Evolutionary conservation across 129 eudicot species (phyloP), one percentile per base, ranked within the genome.

Genomic region (Deinandra increscens): DNA sequence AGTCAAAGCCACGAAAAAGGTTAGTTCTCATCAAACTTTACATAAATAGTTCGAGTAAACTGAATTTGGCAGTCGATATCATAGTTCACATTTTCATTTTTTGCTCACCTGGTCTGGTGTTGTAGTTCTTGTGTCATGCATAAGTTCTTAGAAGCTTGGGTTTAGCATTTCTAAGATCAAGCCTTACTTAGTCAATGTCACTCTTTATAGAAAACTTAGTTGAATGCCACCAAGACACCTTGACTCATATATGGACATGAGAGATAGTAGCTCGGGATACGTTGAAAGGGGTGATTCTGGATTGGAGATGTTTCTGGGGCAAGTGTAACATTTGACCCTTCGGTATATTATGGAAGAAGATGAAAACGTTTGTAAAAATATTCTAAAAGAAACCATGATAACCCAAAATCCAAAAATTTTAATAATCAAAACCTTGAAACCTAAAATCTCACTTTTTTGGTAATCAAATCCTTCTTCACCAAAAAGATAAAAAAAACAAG

Each of bases 1-100:
- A 92, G 95, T 68, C 98, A 92, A 79, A 92, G 87, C 84, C 98
- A 88, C 78, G 98, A 92, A 83, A 88, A 92, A 83, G 98, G 98
- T 92, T 69, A 64, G 81, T 60, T 7, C 58, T 60, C 37, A 9
- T 18, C 29, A 2, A 18, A 51, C 11, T 63, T 23, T 19, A 12
- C 13, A 7, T 14, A 19, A 64, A 54, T 51, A 50, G 53, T 51
- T 15, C 9, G 14, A 50, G 56, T 51, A 18, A 9, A 18, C 31
- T 51, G 13, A 18, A 26, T 42, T 38, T 38, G 15, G 41, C 46
- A 26, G 51, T 34, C 46, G 46, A 49, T 68, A 13, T 53, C 62
- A 9, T 18, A 51, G 29, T 39, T 7, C 0, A 12, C 29, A 11
- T 72, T 45, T 43, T n/a, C 1, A 9, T 15, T 53, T 20, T 34